Evolutionary conservation across 768 basidiomycete species (phyloP).

Genomic region (Amanita polypyramis): DNA sequence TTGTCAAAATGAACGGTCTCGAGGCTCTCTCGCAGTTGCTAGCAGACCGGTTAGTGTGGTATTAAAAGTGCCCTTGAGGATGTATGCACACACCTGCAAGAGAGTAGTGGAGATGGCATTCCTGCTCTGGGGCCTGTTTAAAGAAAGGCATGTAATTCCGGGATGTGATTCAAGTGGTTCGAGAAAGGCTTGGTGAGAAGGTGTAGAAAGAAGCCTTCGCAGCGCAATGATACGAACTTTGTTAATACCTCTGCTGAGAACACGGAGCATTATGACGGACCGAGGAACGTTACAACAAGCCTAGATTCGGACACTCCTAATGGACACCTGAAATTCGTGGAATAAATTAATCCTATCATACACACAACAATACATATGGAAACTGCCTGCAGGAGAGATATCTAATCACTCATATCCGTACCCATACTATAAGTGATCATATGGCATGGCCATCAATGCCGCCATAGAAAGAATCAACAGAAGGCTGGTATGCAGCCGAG

Average conservation of each 20-base stretch:
- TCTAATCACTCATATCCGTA: not conserved
- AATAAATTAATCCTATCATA: not conserved
- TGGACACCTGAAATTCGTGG: not conserved
- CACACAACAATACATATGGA: not conserved
- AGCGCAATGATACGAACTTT: not conserved
- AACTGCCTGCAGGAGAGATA: not conserved
- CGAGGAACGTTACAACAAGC: not conserved
- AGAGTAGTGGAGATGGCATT: slow-evolving; percentile 78
- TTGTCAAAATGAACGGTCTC: slow-evolving; percentile 58
- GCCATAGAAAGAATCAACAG: slow-evolving; percentile 33
- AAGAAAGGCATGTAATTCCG: slow-evolving; percentile 63
- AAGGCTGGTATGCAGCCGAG: slow-evolving; percentile 19
- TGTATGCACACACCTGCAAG: slow-evolving; percentile 38
- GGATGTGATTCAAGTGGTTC: slow-evolving; percentile 43
- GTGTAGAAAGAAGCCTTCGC: slow-evolving; percentile 1
- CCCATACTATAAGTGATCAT: not conserved
- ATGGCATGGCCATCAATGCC: slow-evolving; percentile 4
- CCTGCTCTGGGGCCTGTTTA: slow-evolving; percentile 75
- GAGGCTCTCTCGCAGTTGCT: slow-evolving; percentile 68
- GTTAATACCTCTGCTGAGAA: not conserved
- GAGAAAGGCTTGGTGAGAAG: slow-evolving; percentile 30
- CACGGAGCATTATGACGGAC: not conserved
- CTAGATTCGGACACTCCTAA: too few relatives aligned
- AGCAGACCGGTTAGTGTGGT: slow-evolving; percentile 7
- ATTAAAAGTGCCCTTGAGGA: not conserved